Evolutionary conservation across 2,329 filamentous ascomycete genomes (phyloP).

Genomic region (Juglanconis juglandina): DNA sequence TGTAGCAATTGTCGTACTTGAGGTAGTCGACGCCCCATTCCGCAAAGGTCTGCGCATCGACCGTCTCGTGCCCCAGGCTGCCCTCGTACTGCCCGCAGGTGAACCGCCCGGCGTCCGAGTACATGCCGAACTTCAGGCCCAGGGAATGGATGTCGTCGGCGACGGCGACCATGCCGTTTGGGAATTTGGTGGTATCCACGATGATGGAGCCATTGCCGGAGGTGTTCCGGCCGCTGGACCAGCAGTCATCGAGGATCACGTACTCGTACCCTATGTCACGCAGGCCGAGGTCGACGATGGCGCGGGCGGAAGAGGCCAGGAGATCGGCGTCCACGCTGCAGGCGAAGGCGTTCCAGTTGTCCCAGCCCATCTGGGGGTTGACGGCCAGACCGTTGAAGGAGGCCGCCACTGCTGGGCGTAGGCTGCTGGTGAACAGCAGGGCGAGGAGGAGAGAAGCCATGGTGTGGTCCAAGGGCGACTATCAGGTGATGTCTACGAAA

Average conservation of each 20-base stretch:
- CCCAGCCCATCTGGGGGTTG: slow-evolving; percentile 19
- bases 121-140: slow-evolving; percentile 37
- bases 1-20: slow-evolving; percentile 50
- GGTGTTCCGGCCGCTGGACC: slow-evolving; percentile 28
- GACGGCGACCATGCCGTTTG: slow-evolving; percentile 33
- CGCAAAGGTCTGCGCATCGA: slow-evolving; percentile 51
- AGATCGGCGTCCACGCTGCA: slow-evolving; percentile 21
- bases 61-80: slow-evolving; percentile 47
- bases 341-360: slow-evolving; percentile 24
- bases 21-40: slow-evolving; percentile 51
- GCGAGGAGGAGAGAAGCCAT: slow-evolving; percentile 4
- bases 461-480: background rate
- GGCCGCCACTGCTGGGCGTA: background rate
- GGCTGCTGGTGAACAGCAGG: slow-evolving; percentile 10
- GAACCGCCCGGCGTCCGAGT: slow-evolving; percentile 39
- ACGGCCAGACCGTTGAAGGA: slow-evolving; percentile 16
- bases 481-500: background rate
- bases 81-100: slow-evolving; percentile 51
- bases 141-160: slow-evolving; percentile 32
- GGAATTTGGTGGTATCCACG: slow-evolving; percentile 33
- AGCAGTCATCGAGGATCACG: slow-evolving; percentile 34
- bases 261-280: slow-evolving; percentile 28
- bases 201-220: slow-evolving; percentile 26
- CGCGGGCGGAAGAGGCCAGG: slow-evolving; percentile 19
- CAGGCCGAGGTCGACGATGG: slow-evolving; percentile 25